Evolutionary conservation across 176 grass and related monocot genomes (phyloP).

Genomic region (Zizania latifolia): DNA sequence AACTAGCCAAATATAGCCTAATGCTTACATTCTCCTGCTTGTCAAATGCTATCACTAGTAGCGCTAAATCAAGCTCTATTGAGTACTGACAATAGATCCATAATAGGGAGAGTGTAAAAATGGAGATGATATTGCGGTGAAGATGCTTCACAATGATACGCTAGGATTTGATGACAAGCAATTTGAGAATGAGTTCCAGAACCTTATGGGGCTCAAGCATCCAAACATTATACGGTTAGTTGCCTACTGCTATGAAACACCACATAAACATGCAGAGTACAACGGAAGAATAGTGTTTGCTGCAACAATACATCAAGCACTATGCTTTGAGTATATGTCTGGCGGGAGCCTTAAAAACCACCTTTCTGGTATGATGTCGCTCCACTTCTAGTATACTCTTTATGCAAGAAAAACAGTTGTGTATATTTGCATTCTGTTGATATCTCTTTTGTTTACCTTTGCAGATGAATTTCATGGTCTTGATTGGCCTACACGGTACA

Average conservation of each 20-base stretch:
- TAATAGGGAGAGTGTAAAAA: not conserved
- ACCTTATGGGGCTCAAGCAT: not conserved
- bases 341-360: conserved; percentile 12
- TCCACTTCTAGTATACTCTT: not conserved
- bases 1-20: no score
- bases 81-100: not conserved
- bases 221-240: not conserved
- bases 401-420: not conserved
- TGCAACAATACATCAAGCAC: not conserved
- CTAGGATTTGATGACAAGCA: not conserved
- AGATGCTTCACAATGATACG: not conserved
- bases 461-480: not conserved
- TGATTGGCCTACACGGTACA: not conserved
- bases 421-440: no score
- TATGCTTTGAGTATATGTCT: conserved; percentile 13
- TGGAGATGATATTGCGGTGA: not conserved
- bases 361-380: not conserved
- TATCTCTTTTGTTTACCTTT: not conserved
- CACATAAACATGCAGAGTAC: not conserved
- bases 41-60: not conserved
- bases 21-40: not conserved
- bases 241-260: conserved; percentile 11
- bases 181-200: not conserved
- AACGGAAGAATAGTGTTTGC: not conserved
- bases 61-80: not conserved